phyloP scores from a whole-genome alignment of 495 filamentous ascomycete genomes.

The Neurospora sp. region DNA sequence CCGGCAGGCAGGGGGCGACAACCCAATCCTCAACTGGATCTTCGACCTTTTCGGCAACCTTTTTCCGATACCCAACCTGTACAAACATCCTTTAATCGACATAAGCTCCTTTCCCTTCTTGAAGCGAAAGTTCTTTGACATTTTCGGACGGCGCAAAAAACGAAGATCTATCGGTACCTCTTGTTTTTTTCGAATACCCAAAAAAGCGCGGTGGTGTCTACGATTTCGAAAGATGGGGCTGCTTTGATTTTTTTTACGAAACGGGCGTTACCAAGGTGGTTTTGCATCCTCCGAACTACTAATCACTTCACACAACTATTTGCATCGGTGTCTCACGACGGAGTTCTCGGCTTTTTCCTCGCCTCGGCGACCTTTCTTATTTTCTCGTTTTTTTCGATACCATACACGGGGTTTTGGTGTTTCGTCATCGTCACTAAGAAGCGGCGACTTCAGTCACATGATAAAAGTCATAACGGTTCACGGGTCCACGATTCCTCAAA shows the following conservation, averaged over 20 bases:
- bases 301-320: slow-evolving; percentile 11
- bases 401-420: slow-evolving; percentile 19
- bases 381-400: slow-evolving; percentile 20
- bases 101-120: slow-evolving; percentile 14
- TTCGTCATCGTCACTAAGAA: slow-evolving; percentile 19
- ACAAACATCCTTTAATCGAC: slow-evolving; percentile 27
- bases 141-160: slow-evolving; percentile 26
- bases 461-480: slow-evolving; percentile 29
- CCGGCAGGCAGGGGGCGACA: slow-evolving; percentile 21
- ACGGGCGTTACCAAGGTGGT: slow-evolving; percentile 25
- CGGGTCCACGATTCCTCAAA: slow-evolving; percentile 27
- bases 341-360: slow-evolving; percentile 18
- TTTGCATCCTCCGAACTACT: slow-evolving; percentile 17
- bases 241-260: slow-evolving; percentile 13
- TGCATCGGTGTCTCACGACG: slow-evolving; percentile 30
- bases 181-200: slow-evolving; percentile 16
- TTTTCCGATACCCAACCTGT: slow-evolving; percentile 19
- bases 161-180: slow-evolving; percentile 28
- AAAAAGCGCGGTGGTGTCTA: slow-evolving; percentile 19
- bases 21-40: slow-evolving; percentile 15
- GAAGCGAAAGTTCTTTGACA: slow-evolving; percentile 21
- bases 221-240: slow-evolving; percentile 22
- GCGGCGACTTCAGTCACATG: slow-evolving; percentile 26
- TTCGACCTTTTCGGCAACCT: slow-evolving; percentile 19
- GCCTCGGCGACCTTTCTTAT: slow-evolving; percentile 3